Base-by-base conservation (phyloP, 2,329 filamentous ascomycete species). In the Colletotrichum liaoningense region DNA sequence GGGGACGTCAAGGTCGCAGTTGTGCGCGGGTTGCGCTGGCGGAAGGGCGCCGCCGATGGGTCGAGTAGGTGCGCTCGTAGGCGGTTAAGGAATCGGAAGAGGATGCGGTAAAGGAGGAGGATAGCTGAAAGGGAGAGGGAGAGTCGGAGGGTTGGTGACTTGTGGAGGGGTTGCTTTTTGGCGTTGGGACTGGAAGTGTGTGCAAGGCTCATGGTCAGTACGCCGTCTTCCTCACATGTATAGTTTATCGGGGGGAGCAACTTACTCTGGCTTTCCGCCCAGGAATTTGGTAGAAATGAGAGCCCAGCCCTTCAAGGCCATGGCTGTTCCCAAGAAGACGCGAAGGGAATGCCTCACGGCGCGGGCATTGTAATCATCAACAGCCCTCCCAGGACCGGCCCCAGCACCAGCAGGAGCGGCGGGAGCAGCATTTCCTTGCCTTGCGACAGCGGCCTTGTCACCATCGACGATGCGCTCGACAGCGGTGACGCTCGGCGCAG, bases 81-180 rank as follows among this genome's bases (percentile, higher is more conserved):
- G 33, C 94, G 91, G 30, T 90, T 90, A 78, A 98, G 94, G 87
- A 98, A 98, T 72, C 96, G 94, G 84, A 96, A 95, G 30, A 98
- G 91, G 1, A 98, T 87, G 35, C 97, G 92, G 81, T 99, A 97
- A 74, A 97, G 90, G 56, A 98, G 90, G 24, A 98, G 88, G 75
- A 98, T 95, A 3, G 94, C 89, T 19, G 95, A 95, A 16, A 98
- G 88, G 0, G 95, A 97, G 9, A 95, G 86, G 0, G 95, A 96
- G 11, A 98, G 87, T 68, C 95, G 90, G 63, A 97, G 86, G 28
- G 93, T 93, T 0, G 92, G 87, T 0, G 92, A 94, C 74, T 88
- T 90, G 83, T 90, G 88, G 19, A 91, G 84, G 0, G 89, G 86
- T 55, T 88, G 83, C 77, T 88, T 90, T 77, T 87, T 64, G n/a